Evolutionary conservation across 805 yeast species (phyloP), one percentile per base, ranked within the genome.

Genomic region (Isabelozyma rhagii): DNA sequence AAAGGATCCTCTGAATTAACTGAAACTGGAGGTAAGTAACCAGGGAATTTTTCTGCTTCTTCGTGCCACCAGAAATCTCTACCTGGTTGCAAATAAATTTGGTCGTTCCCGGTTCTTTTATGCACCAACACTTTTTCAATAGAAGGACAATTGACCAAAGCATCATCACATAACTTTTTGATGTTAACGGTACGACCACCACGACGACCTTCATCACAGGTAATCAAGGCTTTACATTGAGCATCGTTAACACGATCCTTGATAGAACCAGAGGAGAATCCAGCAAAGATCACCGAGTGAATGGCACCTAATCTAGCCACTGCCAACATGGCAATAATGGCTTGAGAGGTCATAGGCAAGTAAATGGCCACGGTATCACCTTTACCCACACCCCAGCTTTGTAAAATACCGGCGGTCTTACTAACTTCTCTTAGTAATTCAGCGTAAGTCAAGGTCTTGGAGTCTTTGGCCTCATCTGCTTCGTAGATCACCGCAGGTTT

Each of bases 41-140:
- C 84, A 58, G 94, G 86, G 73, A 82, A 88, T 71, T 89, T 89
- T 58, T 74, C 80, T 57, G 82, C 74, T 69, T 89, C 96, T 62
- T 90, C 96, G 66, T 92, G 93, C 97, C 98, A 94, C 92, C 93
- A 89, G 67, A 79, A 82, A 71, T 94, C 99, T 69, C 98, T 84
- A 50, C 86, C 91, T 43, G 78, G 75, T 55, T 78, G 77, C 84
- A 89, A 84, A 53, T 87, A 85, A 54, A 90, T 83, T 51, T 79
- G 82, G 49, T 77, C 72, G 60, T 81, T 79, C 51, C 94, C 96
- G 31, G 97, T 92, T 74, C 99, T 85, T 74, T 85, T 81, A 78
- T 81, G 87, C 39, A 94, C 97, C 46, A 94, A 74, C 41, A 92
- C 96, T 56, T 91, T 86, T 61, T 84, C 77, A 45, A 94, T 96